These are phyloP conservation scores for Aspergillus proliferans DNA, from an alignment of 2,329 filamentous ascomycete species.

Conservation along the genomic window DNA sequence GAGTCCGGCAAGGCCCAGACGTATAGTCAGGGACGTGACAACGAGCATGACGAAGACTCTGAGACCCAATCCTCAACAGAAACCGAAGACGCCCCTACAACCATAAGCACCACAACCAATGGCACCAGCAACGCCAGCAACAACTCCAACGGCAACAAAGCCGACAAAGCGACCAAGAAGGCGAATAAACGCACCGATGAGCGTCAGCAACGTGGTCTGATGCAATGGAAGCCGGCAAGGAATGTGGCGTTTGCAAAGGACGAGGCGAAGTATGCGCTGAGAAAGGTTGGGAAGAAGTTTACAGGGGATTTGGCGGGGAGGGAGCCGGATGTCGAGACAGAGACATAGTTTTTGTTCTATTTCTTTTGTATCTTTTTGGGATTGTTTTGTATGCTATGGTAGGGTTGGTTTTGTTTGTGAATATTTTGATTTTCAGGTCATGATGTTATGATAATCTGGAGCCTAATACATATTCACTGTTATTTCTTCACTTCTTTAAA, in stretches of 20 bases:
- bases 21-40: slow-evolving; percentile 4
- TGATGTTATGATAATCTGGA: no score
- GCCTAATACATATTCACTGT: no score
- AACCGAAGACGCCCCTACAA: not conserved
- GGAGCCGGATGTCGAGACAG: slow-evolving; percentile 83
- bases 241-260: slow-evolving; percentile 84
- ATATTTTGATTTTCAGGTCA: no score
- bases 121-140: slow-evolving; percentile 1
- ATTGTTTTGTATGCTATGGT: no score
- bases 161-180: slow-evolving; percentile 15
- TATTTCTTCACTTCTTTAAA: not conserved
- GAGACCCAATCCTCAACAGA: not conserved
- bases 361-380: no score
- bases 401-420: no score
- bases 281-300: slow-evolving; percentile 69
- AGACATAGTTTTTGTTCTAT: slow-evolving; percentile 30
- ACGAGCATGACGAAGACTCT: not conserved
- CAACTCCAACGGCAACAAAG: slow-evolving; percentile 5
- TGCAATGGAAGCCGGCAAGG: slow-evolving; percentile 91
- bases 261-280: slow-evolving; percentile 71
- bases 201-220: slow-evolving; percentile 78
- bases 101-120: not conserved
- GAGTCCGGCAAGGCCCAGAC: no score
- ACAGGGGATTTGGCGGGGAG: slow-evolving; percentile 63
- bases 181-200: slow-evolving; percentile 53